Evolutionary conservation across 2,329 filamentous ascomycete genomes (phyloP), one percentile per base, ranked within the genome.

Genomic region (Microdochium nivale): DNA sequence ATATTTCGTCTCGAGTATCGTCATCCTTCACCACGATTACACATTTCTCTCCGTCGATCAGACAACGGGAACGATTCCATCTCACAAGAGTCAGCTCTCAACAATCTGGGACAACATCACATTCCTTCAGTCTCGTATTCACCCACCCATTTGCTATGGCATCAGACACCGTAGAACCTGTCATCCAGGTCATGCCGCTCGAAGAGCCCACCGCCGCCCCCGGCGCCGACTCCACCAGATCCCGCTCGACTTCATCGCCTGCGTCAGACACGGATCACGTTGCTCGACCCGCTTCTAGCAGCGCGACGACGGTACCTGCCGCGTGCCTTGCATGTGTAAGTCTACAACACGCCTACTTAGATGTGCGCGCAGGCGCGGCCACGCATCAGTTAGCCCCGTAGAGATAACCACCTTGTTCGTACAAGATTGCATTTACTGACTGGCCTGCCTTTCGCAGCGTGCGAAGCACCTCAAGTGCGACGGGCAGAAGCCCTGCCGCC

Each of bases 391-490:
- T 47, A 9, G 23, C 24, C 13, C 4, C 7, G 44, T 11, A 8
- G 21, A 8, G 14, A 8, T 24, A 5, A 24, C 9, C 7, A 16
- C 37, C 37, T 7, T 44, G 14, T 44, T 13, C 23, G 10, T 7
- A 16, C 44, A 8, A 23, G 7, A 13, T 24, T 14, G 3, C 23
- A 24, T 13, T 30, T 13, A 35, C 59, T 57, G 47, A 60, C 56
- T 54, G 48, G 40, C 27, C 21, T 44, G 11, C 50, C 44, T 10
- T 35, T 50, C 49, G 49, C 62, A 83, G 79, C 74, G 80, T 49
- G 70, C 63, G 56, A 82, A 88, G 62, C 88, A 91, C 66, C 75
- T 90, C 48, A 91, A 89, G 64, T 91, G 87, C 64, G 85, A 90
- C 65, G 86, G 86, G 25, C 69, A 73, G 35, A 83, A 70, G 30